Evolutionary conservation across 192 early-diverging fungal species (phyloP).

Genomic region (Coemansia sp.): DNA sequence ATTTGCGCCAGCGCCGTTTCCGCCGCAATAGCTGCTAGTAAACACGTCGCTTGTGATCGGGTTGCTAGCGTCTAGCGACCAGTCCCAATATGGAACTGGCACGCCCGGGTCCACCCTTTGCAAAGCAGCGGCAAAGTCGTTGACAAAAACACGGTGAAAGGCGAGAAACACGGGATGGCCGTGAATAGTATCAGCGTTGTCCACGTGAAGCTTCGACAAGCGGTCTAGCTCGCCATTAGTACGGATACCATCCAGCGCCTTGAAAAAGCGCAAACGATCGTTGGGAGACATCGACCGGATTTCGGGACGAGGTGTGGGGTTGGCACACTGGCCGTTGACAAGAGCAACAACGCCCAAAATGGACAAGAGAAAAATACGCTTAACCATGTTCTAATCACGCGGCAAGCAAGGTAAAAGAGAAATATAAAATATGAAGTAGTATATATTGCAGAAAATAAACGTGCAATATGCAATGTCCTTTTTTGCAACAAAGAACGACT

Average conservation of each 20-base stretch:
- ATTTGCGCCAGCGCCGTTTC: slow-evolving; percentile 41
- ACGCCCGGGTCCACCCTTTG: slow-evolving; percentile 52
- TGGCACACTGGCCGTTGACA: slow-evolving; percentile 37
- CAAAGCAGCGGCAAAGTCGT: slow-evolving; percentile 55
- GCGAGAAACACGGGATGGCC: slow-evolving; percentile 54
- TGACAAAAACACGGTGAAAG: slow-evolving; percentile 59
- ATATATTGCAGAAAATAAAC: background rate
- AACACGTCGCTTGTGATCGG: slow-evolving; percentile 36
- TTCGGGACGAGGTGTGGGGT: slow-evolving; percentile 40
- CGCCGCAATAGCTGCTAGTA: slow-evolving; percentile 52
- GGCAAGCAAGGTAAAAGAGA: background rate
- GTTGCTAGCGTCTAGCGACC: slow-evolving; percentile 52
- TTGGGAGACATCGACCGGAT: slow-evolving; percentile 52
- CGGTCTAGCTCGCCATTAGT: slow-evolving; percentile 50
- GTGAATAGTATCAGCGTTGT: slow-evolving; percentile 51
- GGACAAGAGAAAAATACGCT: slow-evolving; percentile 21
- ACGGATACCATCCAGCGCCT: slow-evolving; percentile 35
- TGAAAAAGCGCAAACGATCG: slow-evolving; percentile 47
- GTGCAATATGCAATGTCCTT: background rate
- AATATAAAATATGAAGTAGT: background rate
- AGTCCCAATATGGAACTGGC: slow-evolving; percentile 57
- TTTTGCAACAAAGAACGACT: background rate
- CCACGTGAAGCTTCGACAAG: slow-evolving; percentile 48
- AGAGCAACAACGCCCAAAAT: slow-evolving; percentile 26
- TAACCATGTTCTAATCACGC: slow-evolving; percentile 26